Conservation (phyloP, 148 eudicot species). For the Cornus suecica region DNA sequence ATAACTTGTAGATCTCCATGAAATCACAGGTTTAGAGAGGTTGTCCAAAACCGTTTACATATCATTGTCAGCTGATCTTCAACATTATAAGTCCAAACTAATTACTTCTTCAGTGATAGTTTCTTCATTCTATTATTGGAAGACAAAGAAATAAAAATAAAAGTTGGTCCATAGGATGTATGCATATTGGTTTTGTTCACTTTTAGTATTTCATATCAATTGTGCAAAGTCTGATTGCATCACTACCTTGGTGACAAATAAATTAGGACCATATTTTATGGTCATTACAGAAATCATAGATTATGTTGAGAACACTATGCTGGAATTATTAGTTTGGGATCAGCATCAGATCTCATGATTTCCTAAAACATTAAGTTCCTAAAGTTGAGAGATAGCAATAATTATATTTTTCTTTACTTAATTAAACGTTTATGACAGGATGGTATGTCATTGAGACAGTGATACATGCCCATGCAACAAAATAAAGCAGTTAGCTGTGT, state of each 20-base stretch:
- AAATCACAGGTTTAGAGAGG: no score
- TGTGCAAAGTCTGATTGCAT: no score
- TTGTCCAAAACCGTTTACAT: no score
- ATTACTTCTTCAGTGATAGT: neutral
- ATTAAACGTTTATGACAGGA: neutral
- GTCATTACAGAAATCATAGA: neutral
- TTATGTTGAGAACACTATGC: neutral
- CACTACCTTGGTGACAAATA: neutral
- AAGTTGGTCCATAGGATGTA: neutral
- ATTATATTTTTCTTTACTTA: neutral
- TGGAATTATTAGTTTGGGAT: neutral
- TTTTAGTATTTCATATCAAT: no score
- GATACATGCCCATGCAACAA: slow-evolving; percentile 1
- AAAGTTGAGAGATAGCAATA: neutral
- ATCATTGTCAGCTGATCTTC: neutral
- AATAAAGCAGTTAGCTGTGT: neutral
- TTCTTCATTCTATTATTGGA: neutral
- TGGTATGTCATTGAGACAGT: neutral
- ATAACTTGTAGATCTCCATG: no score
- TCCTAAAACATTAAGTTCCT: neutral
- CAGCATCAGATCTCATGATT: neutral
- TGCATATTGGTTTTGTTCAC: no score
- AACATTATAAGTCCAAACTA: neutral
- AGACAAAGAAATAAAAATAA: neutral
- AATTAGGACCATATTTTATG: neutral